Evolutionary conservation across 2,329 filamentous ascomycete species (phyloP).

Genomic region (Berkeleyomyces basicola): DNA sequence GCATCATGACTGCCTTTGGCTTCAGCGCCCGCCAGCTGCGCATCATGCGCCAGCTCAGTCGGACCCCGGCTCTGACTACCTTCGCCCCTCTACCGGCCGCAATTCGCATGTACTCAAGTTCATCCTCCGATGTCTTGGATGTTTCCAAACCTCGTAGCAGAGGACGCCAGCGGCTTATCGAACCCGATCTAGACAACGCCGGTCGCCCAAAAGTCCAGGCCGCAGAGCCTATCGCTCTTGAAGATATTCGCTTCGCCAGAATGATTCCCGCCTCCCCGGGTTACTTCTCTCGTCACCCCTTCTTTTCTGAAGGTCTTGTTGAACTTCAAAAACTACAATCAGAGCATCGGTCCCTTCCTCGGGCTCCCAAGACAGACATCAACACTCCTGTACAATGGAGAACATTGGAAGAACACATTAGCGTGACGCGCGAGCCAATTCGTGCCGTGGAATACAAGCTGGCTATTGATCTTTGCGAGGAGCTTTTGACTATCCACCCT

Average conservation of each 20-base stretch:
- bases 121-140: background rate
- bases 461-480: conserved; percentile 58
- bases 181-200: conserved; percentile 12
- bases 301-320: conserved; percentile 74
- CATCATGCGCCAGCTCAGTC: conserved; percentile 21
- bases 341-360: conserved; percentile 58
- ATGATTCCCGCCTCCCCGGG: conserved; percentile 71
- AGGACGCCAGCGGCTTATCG: conserved; percentile 11
- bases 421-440: conserved; percentile 52
- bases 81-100: background rate
- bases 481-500: conserved; percentile 74
- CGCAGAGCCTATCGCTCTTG: conserved; percentile 12
- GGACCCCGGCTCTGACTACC: conserved; percentile 17
- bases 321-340: conserved; percentile 53
- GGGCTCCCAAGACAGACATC: background rate
- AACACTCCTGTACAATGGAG: conserved; percentile 61
- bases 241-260: conserved; percentile 38
- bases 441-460: conserved; percentile 63
- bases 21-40: conserved; percentile 20
- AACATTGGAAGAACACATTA: conserved; percentile 58
- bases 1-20: conserved; percentile 14
- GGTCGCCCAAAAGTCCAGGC: conserved; percentile 13
- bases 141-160: background rate
- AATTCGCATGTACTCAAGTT: conserved; percentile 7
- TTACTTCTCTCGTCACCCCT: conserved; percentile 81